phyloP scores from a whole-genome alignment of 2,329 filamentous ascomycete species.

The Colletotrichum camelliae region DNA sequence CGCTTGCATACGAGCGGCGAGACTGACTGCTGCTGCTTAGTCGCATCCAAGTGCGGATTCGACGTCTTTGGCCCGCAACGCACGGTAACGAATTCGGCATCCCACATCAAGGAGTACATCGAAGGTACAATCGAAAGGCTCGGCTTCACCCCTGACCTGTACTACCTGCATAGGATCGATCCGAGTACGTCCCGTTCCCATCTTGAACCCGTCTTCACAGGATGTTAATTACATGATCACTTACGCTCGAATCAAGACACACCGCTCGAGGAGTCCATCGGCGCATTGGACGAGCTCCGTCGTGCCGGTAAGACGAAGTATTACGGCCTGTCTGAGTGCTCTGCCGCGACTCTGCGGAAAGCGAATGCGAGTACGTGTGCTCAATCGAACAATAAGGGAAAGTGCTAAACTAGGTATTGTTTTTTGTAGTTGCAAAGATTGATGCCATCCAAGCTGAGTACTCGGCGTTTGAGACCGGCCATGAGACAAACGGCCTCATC shows the following conservation, averaged over 20 bases:
- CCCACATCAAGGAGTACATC: conserved; percentile 52
- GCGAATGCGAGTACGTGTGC: conserved; percentile 43
- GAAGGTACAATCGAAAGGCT: conserved; percentile 54
- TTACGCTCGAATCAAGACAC: conserved; percentile 33
- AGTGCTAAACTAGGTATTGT: too few relatives aligned
- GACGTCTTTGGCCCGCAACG: conserved; percentile 33
- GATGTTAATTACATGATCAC: background rate
- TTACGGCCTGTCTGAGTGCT: conserved; percentile 53
- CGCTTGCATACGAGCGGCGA: background rate
- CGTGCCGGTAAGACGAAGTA: conserved; percentile 53
- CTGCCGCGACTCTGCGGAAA: conserved; percentile 46
- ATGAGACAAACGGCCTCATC: conserved; percentile 39
- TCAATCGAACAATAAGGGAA: background rate
- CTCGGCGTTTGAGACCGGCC: conserved; percentile 30
- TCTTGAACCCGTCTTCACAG: background rate
- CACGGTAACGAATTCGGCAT: conserved; percentile 47
- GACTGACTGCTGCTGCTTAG: conserved; percentile 26
- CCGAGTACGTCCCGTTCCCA: conserved; percentile 36
- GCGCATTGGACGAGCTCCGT: conserved; percentile 49
- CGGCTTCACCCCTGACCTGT: conserved; percentile 50
- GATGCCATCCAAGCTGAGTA: conserved; percentile 52
- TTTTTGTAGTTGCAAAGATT: conserved; percentile 45
- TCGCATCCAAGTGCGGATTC: conserved; percentile 55
- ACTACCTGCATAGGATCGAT: conserved; percentile 50
- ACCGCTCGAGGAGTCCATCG: conserved; percentile 51